Conservation (phyloP, 805 yeast species). For the Yueomyces sp. region DNA sequence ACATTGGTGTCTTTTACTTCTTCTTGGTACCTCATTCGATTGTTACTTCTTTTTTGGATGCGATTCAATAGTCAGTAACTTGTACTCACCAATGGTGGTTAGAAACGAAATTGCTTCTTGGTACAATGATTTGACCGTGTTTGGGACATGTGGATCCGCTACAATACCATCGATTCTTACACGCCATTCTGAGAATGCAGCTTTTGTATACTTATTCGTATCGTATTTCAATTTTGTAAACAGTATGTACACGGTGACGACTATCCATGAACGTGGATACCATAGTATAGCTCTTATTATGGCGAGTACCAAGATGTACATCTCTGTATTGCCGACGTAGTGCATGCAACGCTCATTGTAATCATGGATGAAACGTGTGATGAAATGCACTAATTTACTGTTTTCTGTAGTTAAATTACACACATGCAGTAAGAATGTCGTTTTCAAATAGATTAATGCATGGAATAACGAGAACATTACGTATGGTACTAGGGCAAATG, state of each 20-base stretch:
- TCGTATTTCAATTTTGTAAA: constrained; percentile 73
- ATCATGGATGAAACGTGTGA: constrained; percentile 34
- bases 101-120: constrained; percentile 27
- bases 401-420: constrained; percentile 12
- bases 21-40: not conserved
- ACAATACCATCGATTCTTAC: constrained; percentile 48
- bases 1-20: not conserved
- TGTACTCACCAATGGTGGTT: constrained; percentile 1
- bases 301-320: constrained; percentile 29
- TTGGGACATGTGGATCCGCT: constrained; percentile 40
- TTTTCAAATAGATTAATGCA: constrained; percentile 54
- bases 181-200: constrained; percentile 55
- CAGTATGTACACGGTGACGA: constrained; percentile 37
- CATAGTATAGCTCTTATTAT: constrained; percentile 44
- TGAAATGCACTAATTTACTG: constrained; percentile 17
- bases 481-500: constrained; percentile 60
- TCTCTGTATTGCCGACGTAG: constrained; percentile 47
- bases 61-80: not conserved
- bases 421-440: constrained; percentile 52
- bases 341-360: constrained; percentile 49
- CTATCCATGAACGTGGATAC: constrained; percentile 48
- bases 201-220: constrained; percentile 58
- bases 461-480: constrained; percentile 73
- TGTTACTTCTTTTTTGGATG: too few relatives aligned
- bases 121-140: constrained; percentile 30